phyloP scores from a whole-genome alignment of 345 rosid genomes.

The Pistacia integerrima region DNA sequence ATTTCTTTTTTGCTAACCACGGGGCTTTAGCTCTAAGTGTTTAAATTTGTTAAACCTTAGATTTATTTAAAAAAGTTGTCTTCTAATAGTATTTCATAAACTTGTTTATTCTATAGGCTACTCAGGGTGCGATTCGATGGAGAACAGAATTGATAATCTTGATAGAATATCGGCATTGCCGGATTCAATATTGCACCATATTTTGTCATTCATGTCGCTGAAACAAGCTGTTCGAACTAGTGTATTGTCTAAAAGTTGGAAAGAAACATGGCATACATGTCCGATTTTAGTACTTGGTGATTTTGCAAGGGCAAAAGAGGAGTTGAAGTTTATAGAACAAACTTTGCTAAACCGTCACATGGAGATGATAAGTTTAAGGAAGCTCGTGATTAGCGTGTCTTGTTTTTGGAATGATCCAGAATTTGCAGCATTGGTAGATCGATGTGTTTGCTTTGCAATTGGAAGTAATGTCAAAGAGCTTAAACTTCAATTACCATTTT shows the following conservation, averaged over 20 bases:
- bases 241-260: conserved; percentile 8
- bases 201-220: not conserved
- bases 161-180: conserved; percentile 10
- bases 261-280: not conserved
- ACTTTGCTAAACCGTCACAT: not conserved
- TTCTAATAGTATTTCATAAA: not conserved
- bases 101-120: not conserved
- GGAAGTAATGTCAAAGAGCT: too few species aligned
- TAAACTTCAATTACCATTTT: too few species aligned
- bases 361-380: not conserved
- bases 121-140: not conserved
- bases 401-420: too few species aligned
- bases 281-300: not conserved
- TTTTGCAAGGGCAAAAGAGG: not conserved
- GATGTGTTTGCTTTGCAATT: too few species aligned
- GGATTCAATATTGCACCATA: conserved; percentile 2
- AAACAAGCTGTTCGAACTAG: not conserved
- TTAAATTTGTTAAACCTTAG: not conserved
- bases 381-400: not conserved
- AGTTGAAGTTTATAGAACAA: not conserved
- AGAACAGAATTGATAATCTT: not conserved
- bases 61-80: not conserved
- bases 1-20: not conserved
- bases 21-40: too few species aligned
- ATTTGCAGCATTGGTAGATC: too few species aligned